Conservation (phyloP, 2,329 filamentous ascomycete species). For the Diaporthe batatas region DNA sequence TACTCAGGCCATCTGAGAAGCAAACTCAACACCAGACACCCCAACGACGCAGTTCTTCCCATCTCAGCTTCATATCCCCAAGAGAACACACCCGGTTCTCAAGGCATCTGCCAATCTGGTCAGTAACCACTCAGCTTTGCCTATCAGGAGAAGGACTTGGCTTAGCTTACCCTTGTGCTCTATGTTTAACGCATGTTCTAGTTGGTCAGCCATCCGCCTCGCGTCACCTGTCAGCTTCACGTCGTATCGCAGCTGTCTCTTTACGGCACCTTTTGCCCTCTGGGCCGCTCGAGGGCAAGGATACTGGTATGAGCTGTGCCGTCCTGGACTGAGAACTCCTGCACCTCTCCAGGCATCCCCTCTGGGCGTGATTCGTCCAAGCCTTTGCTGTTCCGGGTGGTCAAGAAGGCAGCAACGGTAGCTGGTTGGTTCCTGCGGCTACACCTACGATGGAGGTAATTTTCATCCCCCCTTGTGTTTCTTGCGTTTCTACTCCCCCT, state of each 20-base stretch:
- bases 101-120: conserved; percentile 32
- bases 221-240: conserved; percentile 40
- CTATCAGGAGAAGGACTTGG: conserved; percentile 8
- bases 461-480: conserved; percentile 9
- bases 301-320: conserved; percentile 28
- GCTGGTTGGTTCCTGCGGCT: conserved; percentile 27
- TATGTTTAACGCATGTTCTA: conserved; percentile 23
- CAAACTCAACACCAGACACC: background rate
- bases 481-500: conserved; percentile 17
- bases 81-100: background rate
- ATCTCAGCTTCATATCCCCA: background rate
- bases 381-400: background rate
- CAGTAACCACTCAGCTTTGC: conserved; percentile 35
- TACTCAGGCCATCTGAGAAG: background rate
- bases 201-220: conserved; percentile 34
- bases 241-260: conserved; percentile 34
- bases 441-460: conserved; percentile 41
- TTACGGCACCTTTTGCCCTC: conserved; percentile 22
- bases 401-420: background rate
- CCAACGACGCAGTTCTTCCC: background rate
- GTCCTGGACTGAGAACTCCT: conserved; percentile 10
- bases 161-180: conserved; percentile 37
- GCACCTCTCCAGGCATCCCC: conserved; percentile 9
- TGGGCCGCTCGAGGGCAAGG: conserved; percentile 25
- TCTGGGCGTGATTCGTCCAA: conserved; percentile 31